Evolutionary conservation across 768 basidiomycete species (phyloP).

Genomic region (Infundibulicybe gibba): DNA sequence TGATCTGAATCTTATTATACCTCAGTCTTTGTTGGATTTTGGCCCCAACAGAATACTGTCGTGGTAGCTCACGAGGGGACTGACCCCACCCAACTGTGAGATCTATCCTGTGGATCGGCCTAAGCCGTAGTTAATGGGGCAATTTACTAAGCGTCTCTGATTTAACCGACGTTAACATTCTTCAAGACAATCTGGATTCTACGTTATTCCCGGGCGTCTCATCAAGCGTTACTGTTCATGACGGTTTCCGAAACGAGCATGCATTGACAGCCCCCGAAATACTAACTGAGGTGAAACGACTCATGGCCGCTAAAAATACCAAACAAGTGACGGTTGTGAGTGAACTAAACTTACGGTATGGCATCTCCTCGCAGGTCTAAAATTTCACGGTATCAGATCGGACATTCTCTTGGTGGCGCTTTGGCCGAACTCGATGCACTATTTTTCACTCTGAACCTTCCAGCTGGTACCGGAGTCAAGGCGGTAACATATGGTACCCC

Average conservation of each 20-base stretch:
- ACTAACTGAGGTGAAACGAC: constrained; percentile 35
- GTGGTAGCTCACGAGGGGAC: constrained; percentile 65
- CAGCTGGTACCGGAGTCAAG: constrained; percentile 32
- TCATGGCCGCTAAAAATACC: constrained; percentile 32
- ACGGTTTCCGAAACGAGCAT: constrained; percentile 52
- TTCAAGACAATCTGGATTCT: constrained; percentile 32
- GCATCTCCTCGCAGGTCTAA: no score
- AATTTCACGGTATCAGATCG: constrained; percentile 23
- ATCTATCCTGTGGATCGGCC: not conserved
- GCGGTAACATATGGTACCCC: constrained; percentile 47
- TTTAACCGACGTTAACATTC: constrained; percentile 46
- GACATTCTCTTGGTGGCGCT: constrained; percentile 51
- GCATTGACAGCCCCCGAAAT: constrained; percentile 41
- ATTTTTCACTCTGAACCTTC: constrained; percentile 45
- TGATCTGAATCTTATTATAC: not conserved
- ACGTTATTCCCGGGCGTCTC: constrained; percentile 54
- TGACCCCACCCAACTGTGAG: constrained; percentile 51
- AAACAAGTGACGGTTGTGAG: constrained; percentile 38
- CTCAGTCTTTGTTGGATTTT: constrained; percentile 55
- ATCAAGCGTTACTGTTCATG: constrained; percentile 39
- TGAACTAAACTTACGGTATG: not conserved
- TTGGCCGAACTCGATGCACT: constrained; percentile 49
- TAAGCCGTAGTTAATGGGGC: not conserved
- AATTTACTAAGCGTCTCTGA: constrained; percentile 34
- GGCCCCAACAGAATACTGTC: constrained; percentile 43